Evolutionary conservation across 495 filamentous ascomycete species (phyloP), one percentile per base, ranked within the genome.

Genomic region (Aspergillus avenaceus): DNA sequence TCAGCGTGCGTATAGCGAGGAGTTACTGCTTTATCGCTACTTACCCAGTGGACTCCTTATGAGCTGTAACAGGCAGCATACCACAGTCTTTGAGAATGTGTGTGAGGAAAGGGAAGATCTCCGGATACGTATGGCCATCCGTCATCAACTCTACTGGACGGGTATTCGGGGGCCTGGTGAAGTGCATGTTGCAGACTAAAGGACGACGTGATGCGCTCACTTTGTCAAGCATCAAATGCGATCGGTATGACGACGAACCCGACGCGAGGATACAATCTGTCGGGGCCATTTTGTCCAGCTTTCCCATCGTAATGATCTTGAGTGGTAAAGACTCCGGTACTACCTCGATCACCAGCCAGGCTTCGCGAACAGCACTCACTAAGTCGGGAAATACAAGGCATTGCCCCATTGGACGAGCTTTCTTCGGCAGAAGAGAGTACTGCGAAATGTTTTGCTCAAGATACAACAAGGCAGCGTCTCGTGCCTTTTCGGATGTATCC

Each of bases 101-200:
- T 16, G 54, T 61, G 50, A 81, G 51, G 50, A 79, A 76, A 8
- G 61, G 52, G 38, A 80, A 66, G 8, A 80, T 68, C 0, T 49
- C 65, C 0, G 55, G 49, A 26, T 66, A 44, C 5, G 78, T 82
- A n/a, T 62, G 38, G 0, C 76, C 76, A 59, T 64, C 58, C 0
- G 75, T 73, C 78, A 81, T 80, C 12, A 81, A 52, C 58, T 81
- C 78, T 11, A 81, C 78, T 18, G 59, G 52, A 25, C 58, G 57
- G 47, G 62, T 65, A 22, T 49, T 43, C 0, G 77, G 76, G 21
- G 77, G 78, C 56, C 78, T 74, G 19, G 65, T 64, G 49, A 72
- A 80, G 51, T 79, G 74, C 45, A 66, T 74, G 52, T 82, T 80
- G 38, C 70, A 53, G 1, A 77, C 58, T 1, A 63, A 63, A 2